Base-by-base conservation (phyloP, 305 asterid species). In the Fraxinus nigra region DNA sequence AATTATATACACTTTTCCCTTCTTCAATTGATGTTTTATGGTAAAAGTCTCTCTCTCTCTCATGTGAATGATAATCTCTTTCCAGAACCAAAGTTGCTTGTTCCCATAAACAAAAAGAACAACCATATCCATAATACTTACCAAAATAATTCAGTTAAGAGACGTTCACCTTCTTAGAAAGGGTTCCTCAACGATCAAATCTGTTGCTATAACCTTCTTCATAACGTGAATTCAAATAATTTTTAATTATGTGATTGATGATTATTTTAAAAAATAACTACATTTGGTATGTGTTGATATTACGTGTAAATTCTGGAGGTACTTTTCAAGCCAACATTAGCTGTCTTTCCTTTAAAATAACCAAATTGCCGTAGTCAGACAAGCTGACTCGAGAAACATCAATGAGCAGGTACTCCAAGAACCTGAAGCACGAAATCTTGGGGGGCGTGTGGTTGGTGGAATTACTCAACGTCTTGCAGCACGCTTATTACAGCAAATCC, bases 391-490 rank as follows among this genome's bases (percentile, higher is more conserved):
- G 59, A n/a, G 32, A 75, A 83, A 40, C 74, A 48, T 74, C 5
- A 32, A 63, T 84, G 82, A 77, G 16, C 94, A 96, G 99, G 95
- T 96, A 40, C 94, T 96, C 87, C 98, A 92, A 87, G 95, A 96
- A 89, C 98, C 98, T 3, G 98, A 90, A 86, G 99, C 92, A 61
- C 93, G 94, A 26, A 84, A 78, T 78, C 94, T 94, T 82, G 98
- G 99, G 16, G 97, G 98, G 48, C 97, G 98, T 76, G 97, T 94
- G 70, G 93, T 94, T 84, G 98, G 98, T 81, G 98, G 98, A 87
- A 93, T 96, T 81, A 90, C 94, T 78, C 98, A 93, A 86, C 98
- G 99, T 37, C 90, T 96, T 75, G 99, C 98, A 9, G 99, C 99
- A 5, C 99, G 99, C 84, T 88, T 94, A 70, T 87, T 96, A 89